These are phyloP conservation scores for Abelmoschus esculentus DNA, from an alignment of 345 rosid genomes.

Conservation along the genomic window DNA sequence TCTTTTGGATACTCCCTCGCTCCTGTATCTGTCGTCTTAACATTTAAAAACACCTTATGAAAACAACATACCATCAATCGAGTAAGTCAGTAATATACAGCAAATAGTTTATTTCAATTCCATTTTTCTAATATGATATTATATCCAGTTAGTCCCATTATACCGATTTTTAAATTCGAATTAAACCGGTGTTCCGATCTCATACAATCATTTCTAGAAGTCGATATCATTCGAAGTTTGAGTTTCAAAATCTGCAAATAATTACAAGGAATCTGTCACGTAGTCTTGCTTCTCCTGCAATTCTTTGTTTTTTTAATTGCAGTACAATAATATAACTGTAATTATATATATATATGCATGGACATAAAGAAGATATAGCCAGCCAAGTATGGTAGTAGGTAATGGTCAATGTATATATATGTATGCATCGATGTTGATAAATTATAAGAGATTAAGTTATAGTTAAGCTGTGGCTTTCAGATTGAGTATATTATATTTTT, in stretches of 20 bases:
- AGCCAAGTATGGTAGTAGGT: conserved; percentile 25
- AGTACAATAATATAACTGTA: no score
- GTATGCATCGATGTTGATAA: neutral
- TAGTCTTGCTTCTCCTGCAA: neutral
- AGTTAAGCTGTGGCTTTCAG: conserved; percentile 41
- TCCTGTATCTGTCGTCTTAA: neutral
- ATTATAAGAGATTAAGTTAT: neutral
- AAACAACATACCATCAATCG: neutral
- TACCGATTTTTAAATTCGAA: neutral
- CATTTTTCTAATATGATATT: neutral
- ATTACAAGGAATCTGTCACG: no score
- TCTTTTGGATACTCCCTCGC: neutral
- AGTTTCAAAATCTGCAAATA: no score
- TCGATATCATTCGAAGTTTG: no score
- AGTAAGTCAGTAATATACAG: neutral
- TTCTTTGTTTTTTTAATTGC: no score
- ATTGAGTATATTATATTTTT: conserved; percentile 1
- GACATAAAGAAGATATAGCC: neutral
- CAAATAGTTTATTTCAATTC: neutral
- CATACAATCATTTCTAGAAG: no score
- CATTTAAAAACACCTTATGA: neutral
- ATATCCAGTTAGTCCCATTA: neutral
- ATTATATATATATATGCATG: neutral
- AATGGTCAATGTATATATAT: conserved; percentile 13
- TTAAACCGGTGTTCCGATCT: no score